Evolutionary conservation across 2,329 filamentous ascomycete genomes (phyloP).

Genomic region (Paraphoma sp.): DNA sequence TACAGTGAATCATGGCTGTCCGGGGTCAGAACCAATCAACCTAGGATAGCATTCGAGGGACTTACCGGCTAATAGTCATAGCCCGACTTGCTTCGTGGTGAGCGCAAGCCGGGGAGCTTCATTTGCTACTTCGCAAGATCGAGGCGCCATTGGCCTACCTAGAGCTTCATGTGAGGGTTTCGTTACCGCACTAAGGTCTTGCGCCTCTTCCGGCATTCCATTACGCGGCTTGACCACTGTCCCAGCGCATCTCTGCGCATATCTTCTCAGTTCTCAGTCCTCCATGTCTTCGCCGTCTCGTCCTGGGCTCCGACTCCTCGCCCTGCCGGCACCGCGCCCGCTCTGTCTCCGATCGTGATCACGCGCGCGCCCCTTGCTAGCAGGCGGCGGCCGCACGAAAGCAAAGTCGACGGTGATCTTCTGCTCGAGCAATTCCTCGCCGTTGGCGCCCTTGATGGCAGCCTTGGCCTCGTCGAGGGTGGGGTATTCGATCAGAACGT

Average conservation of each 20-base stretch:
- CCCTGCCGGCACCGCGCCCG: constrained; percentile 41
- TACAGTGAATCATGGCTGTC: too few species aligned
- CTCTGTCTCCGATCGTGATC: constrained; percentile 41
- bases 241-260: background rate
- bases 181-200: too few species aligned
- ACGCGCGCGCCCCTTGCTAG: constrained; percentile 55
- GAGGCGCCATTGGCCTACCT: background rate
- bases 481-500: constrained; percentile 83
- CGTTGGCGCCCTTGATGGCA: constrained; percentile 81
- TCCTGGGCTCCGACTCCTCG: constrained; percentile 54
- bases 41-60: background rate
- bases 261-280: constrained; percentile 17
- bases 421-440: constrained; percentile 80
- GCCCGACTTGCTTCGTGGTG: constrained; percentile 16
- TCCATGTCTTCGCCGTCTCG: constrained; percentile 45
- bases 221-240: too few species aligned
- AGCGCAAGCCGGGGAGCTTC: constrained; percentile 23
- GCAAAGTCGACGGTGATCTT: constrained; percentile 83
- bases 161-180: too few species aligned
- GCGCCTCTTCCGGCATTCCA: too few species aligned
- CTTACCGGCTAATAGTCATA: constrained; percentile 20
- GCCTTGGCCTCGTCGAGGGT: constrained; percentile 79
- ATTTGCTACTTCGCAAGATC: background rate
- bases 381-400: constrained; percentile 77
- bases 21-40: background rate